A percentile compares a stretch with the other conserved stretches of the same genome.
phyloP scores from a whole-genome alignment of 2,329 filamentous ascomycete genomes.

The Stenocarpella maydis region DNA sequence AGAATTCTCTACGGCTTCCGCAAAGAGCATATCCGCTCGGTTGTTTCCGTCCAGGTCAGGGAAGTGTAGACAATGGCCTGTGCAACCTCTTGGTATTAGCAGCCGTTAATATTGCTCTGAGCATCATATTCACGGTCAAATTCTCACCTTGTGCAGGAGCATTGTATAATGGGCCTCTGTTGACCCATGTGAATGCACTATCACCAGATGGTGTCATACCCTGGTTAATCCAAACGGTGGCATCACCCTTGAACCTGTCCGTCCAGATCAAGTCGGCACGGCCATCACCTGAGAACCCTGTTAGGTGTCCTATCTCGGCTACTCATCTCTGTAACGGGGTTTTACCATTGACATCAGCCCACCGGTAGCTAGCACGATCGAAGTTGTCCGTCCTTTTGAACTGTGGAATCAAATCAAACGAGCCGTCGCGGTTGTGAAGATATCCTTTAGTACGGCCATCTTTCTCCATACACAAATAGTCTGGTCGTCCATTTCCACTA shows the following conservation, averaged over 20 bases:
- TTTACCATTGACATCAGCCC: conserved; percentile 47
- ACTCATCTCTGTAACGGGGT: no score
- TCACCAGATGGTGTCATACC: conserved; percentile 35
- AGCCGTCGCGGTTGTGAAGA: conserved; percentile 34
- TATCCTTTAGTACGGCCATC: conserved; percentile 27
- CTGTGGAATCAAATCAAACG: conserved; percentile 38
- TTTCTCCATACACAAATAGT: conserved; percentile 36
- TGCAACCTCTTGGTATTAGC: not conserved
- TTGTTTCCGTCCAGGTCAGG: conserved; percentile 42
- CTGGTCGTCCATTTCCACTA: conserved; percentile 34
- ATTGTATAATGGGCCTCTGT: conserved; percentile 23
- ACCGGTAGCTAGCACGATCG: conserved; percentile 49
- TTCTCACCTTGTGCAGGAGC: conserved; percentile 30
- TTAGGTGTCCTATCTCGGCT: not conserved
- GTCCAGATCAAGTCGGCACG: conserved; percentile 46
- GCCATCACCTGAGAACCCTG: conserved; percentile 41
- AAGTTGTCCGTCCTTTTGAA: conserved; percentile 41
- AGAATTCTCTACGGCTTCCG: conserved; percentile 29
- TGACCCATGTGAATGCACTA: conserved; percentile 36
- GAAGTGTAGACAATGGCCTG: conserved; percentile 36
- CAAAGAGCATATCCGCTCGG: conserved; percentile 40
- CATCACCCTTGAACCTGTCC: conserved; percentile 46
- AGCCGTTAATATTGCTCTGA: no score
- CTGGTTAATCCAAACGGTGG: conserved; percentile 44
- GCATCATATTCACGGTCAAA: no score